Evolutionary conservation across 441 rosid species (phyloP), one percentile per base, ranked within the genome.

Genomic region (Adansonia madagascariensis): DNA sequence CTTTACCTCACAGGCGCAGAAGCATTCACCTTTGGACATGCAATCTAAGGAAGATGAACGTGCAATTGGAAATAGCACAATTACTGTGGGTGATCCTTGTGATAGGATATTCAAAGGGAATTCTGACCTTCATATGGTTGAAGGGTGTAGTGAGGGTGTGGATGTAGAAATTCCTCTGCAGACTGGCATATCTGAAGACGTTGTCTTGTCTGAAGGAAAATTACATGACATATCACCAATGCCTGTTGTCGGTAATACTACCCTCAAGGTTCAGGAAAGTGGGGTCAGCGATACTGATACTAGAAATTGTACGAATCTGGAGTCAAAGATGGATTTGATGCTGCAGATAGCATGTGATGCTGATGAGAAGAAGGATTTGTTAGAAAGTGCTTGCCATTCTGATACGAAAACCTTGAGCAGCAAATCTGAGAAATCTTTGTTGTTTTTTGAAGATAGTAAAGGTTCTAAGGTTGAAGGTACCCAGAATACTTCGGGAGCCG

Each of bases 1-100:
- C 47, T 77, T 75, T 65, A 47, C 69, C 81, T 35, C 76, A 15
- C 81, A 80, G 39, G 62, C 68, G 60, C 80, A 83, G 71, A 74
- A 76, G 71, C 76, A 82, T 79, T 71, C 82, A 60, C 65, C 57
- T 66, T 74, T 81, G 4, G 76, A 72, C 72, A 75, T 56, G 77
- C 86, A 84, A 76, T 53, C 79, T 59, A 50, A 63, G 52, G 84
- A 77, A 74, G 91, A 82, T 74, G 81, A 74, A 70, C 76, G 77
- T 78, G 39, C 67, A 43, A 44, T 31, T 18, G 77, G 50, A 82
- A 77, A 72, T 68, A 79, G 61, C 68, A 60, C 67, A 64, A 73
- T 56, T 14, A 79, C 77, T 50, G 76, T 74, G 56, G 86, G 74
- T 53, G 89, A 86, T 57, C 75, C 84, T 79, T 77, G 78, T 75